Evolutionary conservation across 345 rosid species (phyloP).

Genomic region (Nasturtium officinale): DNA sequence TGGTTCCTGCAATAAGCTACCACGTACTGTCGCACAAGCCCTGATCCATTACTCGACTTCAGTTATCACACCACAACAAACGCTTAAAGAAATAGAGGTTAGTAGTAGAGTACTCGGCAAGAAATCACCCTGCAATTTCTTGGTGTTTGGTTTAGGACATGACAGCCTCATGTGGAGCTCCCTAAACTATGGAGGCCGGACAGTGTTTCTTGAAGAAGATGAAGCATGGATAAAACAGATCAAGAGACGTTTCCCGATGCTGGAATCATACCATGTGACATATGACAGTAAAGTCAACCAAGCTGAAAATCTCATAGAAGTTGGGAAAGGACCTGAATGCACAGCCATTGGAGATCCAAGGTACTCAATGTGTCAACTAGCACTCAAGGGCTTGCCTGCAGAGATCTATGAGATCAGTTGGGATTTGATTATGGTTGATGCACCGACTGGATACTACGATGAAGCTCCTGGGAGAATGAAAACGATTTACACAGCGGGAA

Average conservation of each 20-base stretch:
- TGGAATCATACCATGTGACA: constrained; percentile 70
- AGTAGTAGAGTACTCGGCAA: constrained; percentile 57
- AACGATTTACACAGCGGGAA: constrained; percentile 79
- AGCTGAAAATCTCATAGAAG: constrained; percentile 68
- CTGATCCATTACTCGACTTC: constrained; percentile 83
- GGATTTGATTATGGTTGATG: constrained; percentile 94
- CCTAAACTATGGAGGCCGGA: constrained; percentile 85
- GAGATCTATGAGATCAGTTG: constrained; percentile 72
- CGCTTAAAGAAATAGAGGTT: constrained; percentile 68
- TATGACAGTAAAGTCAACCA: constrained; percentile 80
- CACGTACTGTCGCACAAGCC: constrained; percentile 62
- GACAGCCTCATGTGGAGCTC: constrained; percentile 94
- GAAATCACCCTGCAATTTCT: constrained; percentile 87
- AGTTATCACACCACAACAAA: constrained; percentile 85
- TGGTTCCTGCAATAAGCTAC: constrained; percentile 57
- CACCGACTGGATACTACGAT: constrained; percentile 74
- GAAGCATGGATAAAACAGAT: constrained; percentile 83
- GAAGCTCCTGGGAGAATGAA: constrained; percentile 94
- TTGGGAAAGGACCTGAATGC: constrained; percentile 75
- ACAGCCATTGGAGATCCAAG: constrained; percentile 63
- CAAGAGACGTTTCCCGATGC: constrained; percentile 59
- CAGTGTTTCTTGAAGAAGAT: constrained; percentile 88
- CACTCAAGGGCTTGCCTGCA: constrained; percentile 74
- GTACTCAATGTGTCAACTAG: constrained; percentile 81
- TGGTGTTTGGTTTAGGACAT: constrained; percentile 89